A percentile compares a stretch with the other conserved stretches of the same genome.
Evolutionary conservation across 2,329 filamentous ascomycete genomes (phyloP).

Genomic region (Penicillium polonicum): DNA sequence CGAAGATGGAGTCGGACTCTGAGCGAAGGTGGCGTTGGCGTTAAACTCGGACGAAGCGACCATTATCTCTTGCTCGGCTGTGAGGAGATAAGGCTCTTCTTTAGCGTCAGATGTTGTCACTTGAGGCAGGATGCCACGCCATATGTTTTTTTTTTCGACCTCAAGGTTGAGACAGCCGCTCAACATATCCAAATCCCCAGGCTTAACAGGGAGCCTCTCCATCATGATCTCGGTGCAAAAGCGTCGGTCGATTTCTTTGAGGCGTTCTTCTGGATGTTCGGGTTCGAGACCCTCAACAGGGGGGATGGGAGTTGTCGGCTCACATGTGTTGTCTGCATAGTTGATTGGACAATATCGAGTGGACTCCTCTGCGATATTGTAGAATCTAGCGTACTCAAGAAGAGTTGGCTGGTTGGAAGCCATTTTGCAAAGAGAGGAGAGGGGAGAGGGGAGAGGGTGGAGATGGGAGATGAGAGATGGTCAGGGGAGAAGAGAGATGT

Average conservation of each 20-base stretch:
- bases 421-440: not conserved
- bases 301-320: not conserved
- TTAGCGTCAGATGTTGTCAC: not conserved
- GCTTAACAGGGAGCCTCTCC: not conserved
- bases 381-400: not conserved
- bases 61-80: not conserved
- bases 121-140: conserved; percentile 2
- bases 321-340: not conserved
- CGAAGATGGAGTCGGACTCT: not conserved
- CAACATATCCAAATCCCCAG: not conserved
- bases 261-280: not conserved
- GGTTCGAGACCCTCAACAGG: not conserved
- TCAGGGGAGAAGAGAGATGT: not conserved
- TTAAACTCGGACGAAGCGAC: not conserved
- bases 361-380: not conserved
- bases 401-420: not conserved
- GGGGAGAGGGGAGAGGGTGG: not conserved
- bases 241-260: not conserved
- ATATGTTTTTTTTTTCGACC: not conserved
- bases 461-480: too few species aligned
- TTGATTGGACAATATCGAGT: not conserved
- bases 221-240: not conserved
- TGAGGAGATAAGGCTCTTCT: not conserved
- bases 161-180: not conserved
- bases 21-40: not conserved